Conservation (phyloP, 2,329 filamentous ascomycete species). For the Verticillium longisporum region DNA sequence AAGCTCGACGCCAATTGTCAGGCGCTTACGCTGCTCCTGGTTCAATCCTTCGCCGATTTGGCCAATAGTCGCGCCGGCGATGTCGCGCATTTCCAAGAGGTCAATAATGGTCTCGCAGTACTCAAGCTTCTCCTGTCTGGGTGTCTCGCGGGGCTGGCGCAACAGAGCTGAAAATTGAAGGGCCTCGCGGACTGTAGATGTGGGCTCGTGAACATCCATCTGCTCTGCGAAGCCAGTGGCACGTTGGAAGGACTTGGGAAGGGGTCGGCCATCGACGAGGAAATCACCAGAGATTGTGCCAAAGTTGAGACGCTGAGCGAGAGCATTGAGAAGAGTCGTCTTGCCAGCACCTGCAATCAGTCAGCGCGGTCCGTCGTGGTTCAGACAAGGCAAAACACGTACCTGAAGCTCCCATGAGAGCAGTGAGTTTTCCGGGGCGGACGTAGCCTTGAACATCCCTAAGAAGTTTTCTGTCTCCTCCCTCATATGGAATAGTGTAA, state of each 20-base stretch:
- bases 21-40: slow-evolving; percentile 49
- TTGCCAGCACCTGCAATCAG: slow-evolving; percentile 48
- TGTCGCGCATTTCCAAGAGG: slow-evolving; percentile 60
- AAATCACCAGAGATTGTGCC: slow-evolving; percentile 72
- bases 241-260: slow-evolving; percentile 70
- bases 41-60: slow-evolving; percentile 52
- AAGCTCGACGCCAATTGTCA: slow-evolving; percentile 51
- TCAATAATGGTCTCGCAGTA: slow-evolving; percentile 65
- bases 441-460: slow-evolving; percentile 80
- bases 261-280: slow-evolving; percentile 66
- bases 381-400: slow-evolving; percentile 5
- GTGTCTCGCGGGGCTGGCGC: slow-evolving; percentile 50
- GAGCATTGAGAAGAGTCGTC: slow-evolving; percentile 66
- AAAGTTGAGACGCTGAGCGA: slow-evolving; percentile 69
- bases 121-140: slow-evolving; percentile 55
- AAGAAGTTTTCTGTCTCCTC: slow-evolving; percentile 60
- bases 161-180: slow-evolving; percentile 60
- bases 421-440: slow-evolving; percentile 72
- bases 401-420: slow-evolving; percentile 61
- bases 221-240: slow-evolving; percentile 67
- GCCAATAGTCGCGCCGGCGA: slow-evolving; percentile 60
- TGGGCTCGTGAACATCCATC: slow-evolving; percentile 61
- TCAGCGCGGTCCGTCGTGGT: slow-evolving; percentile 10
- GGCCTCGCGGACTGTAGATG: slow-evolving; percentile 59
- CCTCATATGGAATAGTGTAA: slow-evolving; percentile 48